Evolutionary conservation across 116 monocot species (phyloP), one percentile per base, ranked within the genome.

Genomic region (Papilionanthe hybrid): DNA sequence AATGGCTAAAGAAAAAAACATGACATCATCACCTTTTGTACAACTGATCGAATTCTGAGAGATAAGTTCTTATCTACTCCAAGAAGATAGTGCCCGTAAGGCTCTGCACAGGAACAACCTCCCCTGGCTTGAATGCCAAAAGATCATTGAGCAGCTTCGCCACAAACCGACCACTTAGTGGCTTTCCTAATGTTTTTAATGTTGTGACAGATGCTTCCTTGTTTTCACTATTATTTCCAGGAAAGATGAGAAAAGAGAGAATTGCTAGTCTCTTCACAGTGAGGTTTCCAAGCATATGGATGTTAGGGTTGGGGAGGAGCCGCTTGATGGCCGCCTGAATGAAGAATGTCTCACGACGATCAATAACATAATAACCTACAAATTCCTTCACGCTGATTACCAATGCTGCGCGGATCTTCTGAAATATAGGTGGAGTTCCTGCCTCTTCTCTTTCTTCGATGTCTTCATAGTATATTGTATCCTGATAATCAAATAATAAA

Each of bases 371-470:
- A 58, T 75, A 56, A 0, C 91, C 93, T 0, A 90, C 27, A 75
- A 79, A 79, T 45, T 85, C 85, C 74, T 96, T 93, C 25, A 90
- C 87, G 78, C 90, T 82, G 83, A 91, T 91, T 3, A 87, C 88
- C 72, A 92, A 65, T 9, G 91, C 84, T 8, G 88, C 80, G 1
- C 89, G 87, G 13, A 95, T 78, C 84, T 87, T 91, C 32, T 91
- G 93, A 7, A 90, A 78, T 67, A 95, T 95, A 4, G 91, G 80
- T 49, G 95, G 95, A 28, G 93, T 95, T 20, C 95, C 95, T 9
- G 85, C 82, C 47, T 95, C 91, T 57, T 95, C 95, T 15, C 93
- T 77, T 82, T 91, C 91, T 60, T 93, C 93, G 17, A 90, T 56
- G 27, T 84, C 71, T 1, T 85, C 83, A 56, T 80, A 78, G 81